Percentiles rank a stretch among this genome's conserved stretches.
Conservation (phyloP, 257 asterid species). For the Nicotiana sylvestris region DNA sequence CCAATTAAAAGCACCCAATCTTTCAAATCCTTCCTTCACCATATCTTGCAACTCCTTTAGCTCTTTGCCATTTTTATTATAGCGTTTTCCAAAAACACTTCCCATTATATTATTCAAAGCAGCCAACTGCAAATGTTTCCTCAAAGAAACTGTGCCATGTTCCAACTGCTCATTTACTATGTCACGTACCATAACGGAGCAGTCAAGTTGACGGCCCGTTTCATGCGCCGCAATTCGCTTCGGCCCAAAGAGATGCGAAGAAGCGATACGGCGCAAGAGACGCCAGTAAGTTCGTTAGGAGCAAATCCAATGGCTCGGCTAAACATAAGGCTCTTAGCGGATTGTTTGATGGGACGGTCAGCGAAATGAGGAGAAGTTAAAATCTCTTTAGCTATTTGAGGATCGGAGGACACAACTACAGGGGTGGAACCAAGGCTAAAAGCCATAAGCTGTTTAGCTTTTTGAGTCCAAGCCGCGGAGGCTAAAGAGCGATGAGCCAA, state of each 20-base stretch:
- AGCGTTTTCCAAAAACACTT: constrained; percentile 46
- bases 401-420: constrained; percentile 38
- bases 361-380: constrained; percentile 51
- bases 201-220: constrained; percentile 37
- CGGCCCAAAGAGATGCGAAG: constrained; percentile 48
- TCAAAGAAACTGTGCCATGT: constrained; percentile 28
- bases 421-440: constrained; percentile 57
- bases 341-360: constrained; percentile 49
- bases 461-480: constrained; percentile 31
- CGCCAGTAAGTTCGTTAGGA: constrained; percentile 49
- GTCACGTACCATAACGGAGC: constrained; percentile 33
- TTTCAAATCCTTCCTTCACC: constrained; percentile 55
- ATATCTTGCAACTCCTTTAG: constrained; percentile 34
- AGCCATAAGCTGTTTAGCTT: constrained; percentile 42
- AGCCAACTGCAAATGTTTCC: constrained; percentile 45
- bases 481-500: constrained; percentile 56
- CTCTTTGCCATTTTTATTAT: constrained; percentile 17
- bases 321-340: constrained; percentile 58
- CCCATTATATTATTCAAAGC: constrained; percentile 44
- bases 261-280: constrained; percentile 41
- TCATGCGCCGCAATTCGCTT: constrained; percentile 41
- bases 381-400: constrained; percentile 44
- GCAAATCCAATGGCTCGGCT: constrained; percentile 68
- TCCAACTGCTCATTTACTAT: constrained; percentile 30
- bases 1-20: constrained; percentile 55